Evolutionary conservation across 208 protist species (phyloP).

Genomic region (Acanthamoeba castellanii): DNA sequence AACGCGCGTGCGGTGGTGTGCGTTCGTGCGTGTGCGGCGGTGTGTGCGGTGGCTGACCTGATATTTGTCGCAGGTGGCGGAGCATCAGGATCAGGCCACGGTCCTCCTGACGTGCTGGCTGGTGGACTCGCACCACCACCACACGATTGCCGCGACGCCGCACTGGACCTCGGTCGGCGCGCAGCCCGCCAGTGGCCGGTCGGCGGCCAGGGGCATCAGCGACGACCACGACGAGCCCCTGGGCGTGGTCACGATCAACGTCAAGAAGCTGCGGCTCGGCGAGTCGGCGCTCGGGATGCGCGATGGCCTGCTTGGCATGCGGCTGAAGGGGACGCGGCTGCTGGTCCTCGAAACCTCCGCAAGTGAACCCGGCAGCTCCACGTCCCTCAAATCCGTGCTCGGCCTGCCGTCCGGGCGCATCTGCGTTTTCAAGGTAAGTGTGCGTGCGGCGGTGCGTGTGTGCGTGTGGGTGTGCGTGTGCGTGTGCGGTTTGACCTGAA

Average conservation of each 20-base stretch:
- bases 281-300: background rate
- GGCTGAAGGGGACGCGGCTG: background rate
- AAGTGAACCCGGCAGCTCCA: background rate
- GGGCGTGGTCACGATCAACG: background rate
- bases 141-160: background rate
- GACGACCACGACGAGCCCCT: background rate
- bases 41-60: no score
- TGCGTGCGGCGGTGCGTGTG: background rate
- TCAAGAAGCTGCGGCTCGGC: background rate
- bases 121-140: background rate
- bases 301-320: background rate
- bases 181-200: no score
- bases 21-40: no score
- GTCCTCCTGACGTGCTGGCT: slow-evolving; percentile 16
- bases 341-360: background rate
- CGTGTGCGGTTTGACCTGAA: no score
- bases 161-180: background rate
- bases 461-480: background rate
- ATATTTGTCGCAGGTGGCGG: background rate
- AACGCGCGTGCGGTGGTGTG: background rate
- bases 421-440: background rate
- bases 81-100: background rate
- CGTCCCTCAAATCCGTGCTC: background rate
- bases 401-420: background rate
- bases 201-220: background rate